These are phyloP conservation scores for Cutaneotrichosporon cutaneum DNA, from an alignment of 1,284 basidiomycete species.

Conservation along the genomic window DNA sequence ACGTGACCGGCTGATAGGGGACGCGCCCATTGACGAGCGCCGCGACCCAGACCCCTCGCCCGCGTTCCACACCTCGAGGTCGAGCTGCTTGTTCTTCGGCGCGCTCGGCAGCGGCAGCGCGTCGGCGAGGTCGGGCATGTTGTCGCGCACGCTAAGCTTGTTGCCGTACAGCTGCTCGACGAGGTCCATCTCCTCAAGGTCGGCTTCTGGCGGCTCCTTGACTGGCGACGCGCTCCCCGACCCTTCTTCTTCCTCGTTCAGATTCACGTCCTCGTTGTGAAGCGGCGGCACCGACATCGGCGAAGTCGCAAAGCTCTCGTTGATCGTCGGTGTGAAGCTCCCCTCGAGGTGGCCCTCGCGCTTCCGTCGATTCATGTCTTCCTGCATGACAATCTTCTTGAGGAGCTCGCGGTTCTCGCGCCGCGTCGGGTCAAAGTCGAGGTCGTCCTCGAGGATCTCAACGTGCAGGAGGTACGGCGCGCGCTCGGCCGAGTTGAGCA, in stretches of 20 bases:
- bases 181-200: constrained; percentile 84
- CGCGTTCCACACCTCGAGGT: constrained; percentile 69
- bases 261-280: not conserved
- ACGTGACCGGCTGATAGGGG: constrained; percentile 2
- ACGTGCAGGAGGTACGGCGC: constrained; percentile 92
- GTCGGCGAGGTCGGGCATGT: constrained; percentile 71
- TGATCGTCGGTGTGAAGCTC: not conserved
- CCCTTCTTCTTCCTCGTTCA: constrained; percentile 5
- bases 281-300: constrained; percentile 28
- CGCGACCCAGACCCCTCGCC: constrained; percentile 27
- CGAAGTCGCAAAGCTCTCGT: constrained; percentile 25
- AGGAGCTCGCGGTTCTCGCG: constrained; percentile 82
- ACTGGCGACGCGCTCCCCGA: not conserved
- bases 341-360: constrained; percentile 31
- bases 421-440: constrained; percentile 88
- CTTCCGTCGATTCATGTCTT: constrained; percentile 55
- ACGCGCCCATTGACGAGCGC: constrained; percentile 25
- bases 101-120: constrained; percentile 71
- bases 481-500: constrained; percentile 95
- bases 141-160: constrained; percentile 67
- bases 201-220: not conserved
- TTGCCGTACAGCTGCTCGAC: constrained; percentile 88
- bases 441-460: constrained; percentile 85
- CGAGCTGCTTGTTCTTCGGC: constrained; percentile 86
- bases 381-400: constrained; percentile 76